Percentiles rank a stretch among this genome's conserved stretches.
These are phyloP conservation scores for Aphanoascus verrucosus DNA, from an alignment of 2,329 filamentous ascomycete species.

Conservation along the genomic window DNA sequence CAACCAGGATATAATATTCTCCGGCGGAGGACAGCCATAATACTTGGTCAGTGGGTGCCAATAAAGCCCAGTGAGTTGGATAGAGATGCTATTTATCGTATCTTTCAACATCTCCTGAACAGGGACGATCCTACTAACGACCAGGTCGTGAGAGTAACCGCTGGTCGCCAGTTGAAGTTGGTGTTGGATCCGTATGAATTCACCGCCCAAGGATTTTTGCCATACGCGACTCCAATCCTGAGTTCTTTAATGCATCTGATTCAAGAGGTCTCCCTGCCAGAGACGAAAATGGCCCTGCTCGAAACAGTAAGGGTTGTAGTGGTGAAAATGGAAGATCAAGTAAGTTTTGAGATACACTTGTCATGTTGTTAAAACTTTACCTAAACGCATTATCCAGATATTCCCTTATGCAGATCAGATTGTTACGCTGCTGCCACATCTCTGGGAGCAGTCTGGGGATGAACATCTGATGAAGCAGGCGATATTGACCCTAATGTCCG, in stretches of 20 bases:
- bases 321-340: slow-evolving; percentile 65
- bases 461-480: slow-evolving; percentile 91
- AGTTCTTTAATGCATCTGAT: slow-evolving; percentile 66
- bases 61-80: slow-evolving; percentile 61
- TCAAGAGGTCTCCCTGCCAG: slow-evolving; percentile 65
- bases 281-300: slow-evolving; percentile 82
- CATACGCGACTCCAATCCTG: slow-evolving; percentile 64
- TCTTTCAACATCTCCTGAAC: slow-evolving; percentile 78
- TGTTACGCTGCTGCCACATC: slow-evolving; percentile 62
- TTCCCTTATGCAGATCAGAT: slow-evolving; percentile 64
- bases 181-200: slow-evolving; percentile 82
- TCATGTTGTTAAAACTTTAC: slow-evolving; percentile 63
- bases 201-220: slow-evolving; percentile 59
- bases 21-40: slow-evolving; percentile 73
- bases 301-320: slow-evolving; percentile 77
- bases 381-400: slow-evolving; percentile 52
- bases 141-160: slow-evolving; percentile 80
- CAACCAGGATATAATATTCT: slow-evolving; percentile 65
- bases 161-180: slow-evolving; percentile 69
- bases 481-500: slow-evolving; percentile 73
- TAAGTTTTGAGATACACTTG: slow-evolving; percentile 40
- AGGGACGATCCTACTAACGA: slow-evolving; percentile 71
- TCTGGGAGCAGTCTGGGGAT: slow-evolving; percentile 79
- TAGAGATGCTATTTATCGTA: slow-evolving; percentile 67
- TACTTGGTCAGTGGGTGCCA: slow-evolving; percentile 81